Base-by-base conservation (phyloP, 2,329 filamentous ascomycete genomes). In the Clarireedia homoeocarpa region DNA sequence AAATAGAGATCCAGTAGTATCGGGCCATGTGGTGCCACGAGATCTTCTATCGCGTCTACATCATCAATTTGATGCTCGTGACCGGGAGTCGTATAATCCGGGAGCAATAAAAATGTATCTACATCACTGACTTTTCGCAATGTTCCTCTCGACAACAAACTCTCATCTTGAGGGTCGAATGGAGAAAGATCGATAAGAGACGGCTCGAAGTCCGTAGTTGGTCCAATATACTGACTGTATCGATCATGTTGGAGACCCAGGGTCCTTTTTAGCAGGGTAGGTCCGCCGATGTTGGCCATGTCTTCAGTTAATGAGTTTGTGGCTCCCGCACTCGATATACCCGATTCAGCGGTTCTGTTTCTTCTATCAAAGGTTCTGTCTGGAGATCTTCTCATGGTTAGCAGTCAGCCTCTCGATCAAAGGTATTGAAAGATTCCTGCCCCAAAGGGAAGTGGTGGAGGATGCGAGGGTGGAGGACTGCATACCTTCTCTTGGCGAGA, bases 91-190 rank as follows among this genome's bases (percentile, higher is more conserved):
- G 79, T 81, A 64, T 81, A 77, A 72, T 94, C 89, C 54, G 87
- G 85, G 58, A 91, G 76, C 75, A 91, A 84, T 67, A 91, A 79
- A 73, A 94, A 94, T 55, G 86, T 91, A 69, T 91, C 87, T 71
- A 81, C 72, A 58, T 87, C 82, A 72, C 86, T 88, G 62, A 92
- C 88, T 71, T 88, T 87, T 65, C 89, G 80, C 57, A 92, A 78
- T 5, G 79, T 83, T 30, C 83, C 83, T 63, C 83, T 76, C 40
- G 86, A 81, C 56, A 89, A 77, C 23, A 87, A 80, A 66, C 86
- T 91, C 73, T 92, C 88, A 74, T 91, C 88, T 68, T 88, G 85
- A 30, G 84, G 85, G 71, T 92, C 87, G 70, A 91, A 91, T 5
- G 84, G 79, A 23, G 88, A 91, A 23, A 92, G 77, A 64, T 89